These are phyloP conservation scores for Botrytis byssoidea DNA, from an alignment of 2,329 filamentous ascomycete species.

Conservation along the genomic window DNA sequence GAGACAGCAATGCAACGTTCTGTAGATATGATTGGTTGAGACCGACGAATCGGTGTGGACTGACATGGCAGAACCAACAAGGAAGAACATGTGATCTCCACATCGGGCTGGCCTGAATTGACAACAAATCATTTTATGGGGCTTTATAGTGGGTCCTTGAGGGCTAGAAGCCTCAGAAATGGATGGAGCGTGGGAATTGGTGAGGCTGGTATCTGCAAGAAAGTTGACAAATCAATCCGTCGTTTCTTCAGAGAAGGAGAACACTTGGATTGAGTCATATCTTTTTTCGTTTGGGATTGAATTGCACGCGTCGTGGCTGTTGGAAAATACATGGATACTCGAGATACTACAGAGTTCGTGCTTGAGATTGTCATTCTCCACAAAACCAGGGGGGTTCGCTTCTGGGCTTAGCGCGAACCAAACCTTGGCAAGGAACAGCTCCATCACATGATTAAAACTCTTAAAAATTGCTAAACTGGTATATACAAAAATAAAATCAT, in stretches of 20 bases:
- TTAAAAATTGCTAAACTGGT: neutral
- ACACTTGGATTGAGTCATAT: neutral
- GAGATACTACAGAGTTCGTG: neutral
- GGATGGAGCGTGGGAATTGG: neutral
- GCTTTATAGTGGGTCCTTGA: neutral
- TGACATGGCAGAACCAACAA: slow-evolving; percentile 7
- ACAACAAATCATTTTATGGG: slow-evolving; percentile 21
- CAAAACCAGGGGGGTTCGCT: neutral
- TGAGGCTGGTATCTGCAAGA: neutral
- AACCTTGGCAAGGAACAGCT: neutral
- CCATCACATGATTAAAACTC: neutral
- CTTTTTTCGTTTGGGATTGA: neutral
- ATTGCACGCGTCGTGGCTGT: neutral
- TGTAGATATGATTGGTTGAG: slow-evolving; percentile 7
- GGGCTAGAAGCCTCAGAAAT: neutral
- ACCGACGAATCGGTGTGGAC: neutral
- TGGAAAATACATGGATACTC: neutral
- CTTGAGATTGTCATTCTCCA: neutral
- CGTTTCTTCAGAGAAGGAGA: neutral
- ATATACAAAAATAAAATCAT: neutral
- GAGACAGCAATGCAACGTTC: slow-evolving; percentile 8
- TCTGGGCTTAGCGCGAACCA: neutral
- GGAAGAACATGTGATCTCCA: slow-evolving; percentile 12
- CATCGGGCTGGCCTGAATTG: neutral
- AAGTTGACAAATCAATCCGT: neutral